These are phyloP conservation scores for Fraxinus platypoda DNA, from an alignment of 305 asterid species.

Conservation along the genomic window DNA sequence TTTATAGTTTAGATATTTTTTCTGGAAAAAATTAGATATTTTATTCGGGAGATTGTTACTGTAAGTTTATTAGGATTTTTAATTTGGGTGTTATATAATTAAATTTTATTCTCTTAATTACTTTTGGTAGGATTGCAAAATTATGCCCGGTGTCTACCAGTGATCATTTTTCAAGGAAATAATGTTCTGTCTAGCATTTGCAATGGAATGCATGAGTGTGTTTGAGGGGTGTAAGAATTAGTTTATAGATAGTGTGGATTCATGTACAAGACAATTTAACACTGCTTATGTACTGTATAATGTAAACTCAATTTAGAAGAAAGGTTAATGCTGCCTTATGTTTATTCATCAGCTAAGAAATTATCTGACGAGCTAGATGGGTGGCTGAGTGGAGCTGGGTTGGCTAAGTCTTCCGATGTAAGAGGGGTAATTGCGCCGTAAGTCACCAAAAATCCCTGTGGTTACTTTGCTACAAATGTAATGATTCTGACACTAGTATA, in stretches of 20 bases:
- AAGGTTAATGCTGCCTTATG: constrained; percentile 17
- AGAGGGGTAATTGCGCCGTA: constrained; percentile 99
- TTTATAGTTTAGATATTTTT: background rate
- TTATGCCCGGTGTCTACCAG: background rate
- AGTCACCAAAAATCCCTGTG: constrained; percentile 34
- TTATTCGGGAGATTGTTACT: background rate
- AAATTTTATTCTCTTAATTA: background rate
- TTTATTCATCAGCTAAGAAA: constrained; percentile 49
- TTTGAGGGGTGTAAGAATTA: background rate
- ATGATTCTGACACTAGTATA: constrained; percentile 16
- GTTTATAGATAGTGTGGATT: constrained; percentile 2
- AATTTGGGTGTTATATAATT: background rate
- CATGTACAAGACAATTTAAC: background rate
- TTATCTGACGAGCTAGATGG: constrained; percentile 79
- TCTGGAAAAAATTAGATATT: background rate
- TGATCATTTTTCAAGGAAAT: background rate
- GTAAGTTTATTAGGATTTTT: background rate
- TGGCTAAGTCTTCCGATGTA: constrained; percentile 67
- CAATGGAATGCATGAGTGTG: background rate
- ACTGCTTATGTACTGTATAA: background rate
- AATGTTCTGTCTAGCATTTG: background rate
- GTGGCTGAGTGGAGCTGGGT: constrained; percentile 73
- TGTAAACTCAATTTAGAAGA: background rate
- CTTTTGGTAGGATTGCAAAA: background rate
- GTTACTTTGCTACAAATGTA: background rate